Base-by-base conservation (phyloP, 2,329 filamentous ascomycete genomes). In the Thyridium curvatum region DNA sequence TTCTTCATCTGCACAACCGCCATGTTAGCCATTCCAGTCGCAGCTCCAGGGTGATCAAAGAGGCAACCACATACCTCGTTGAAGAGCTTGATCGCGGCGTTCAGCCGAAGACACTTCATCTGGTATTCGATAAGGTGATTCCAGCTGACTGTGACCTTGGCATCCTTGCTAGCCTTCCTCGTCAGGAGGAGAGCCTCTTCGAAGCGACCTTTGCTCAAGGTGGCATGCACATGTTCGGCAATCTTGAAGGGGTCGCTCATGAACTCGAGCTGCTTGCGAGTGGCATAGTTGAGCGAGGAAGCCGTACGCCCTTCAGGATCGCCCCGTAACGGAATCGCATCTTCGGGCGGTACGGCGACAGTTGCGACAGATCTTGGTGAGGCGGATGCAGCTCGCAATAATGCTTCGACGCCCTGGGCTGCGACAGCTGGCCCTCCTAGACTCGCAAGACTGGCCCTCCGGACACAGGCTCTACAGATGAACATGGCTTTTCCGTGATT, bases 1-100 rank as follows among this genome's bases (percentile, higher is more conserved):
- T 97, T 97, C 66, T 97, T 98, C 91, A 98, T 97, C 84, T 87
- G 49, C 12, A 42, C 34, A 21, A 29, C 32, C 41, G 44, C 52
- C 38, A 51, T 47, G 35, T 43, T 36, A 41, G 18, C 32, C 21
- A 28, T 26, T 8, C 6, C n/a, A n/a, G 8, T 5, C 10, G 2
- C 12, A 35, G n/a, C 21, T 29, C 18, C 16, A 13, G 6, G 14
- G 7, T n/a, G 13, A 14, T 18, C 3, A 14, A 8, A 16, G 16
- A 13, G 13, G 26, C n/a, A 34, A 18, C 14, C 8, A 43, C 69
- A 46, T 59, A 86, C 84, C 60, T 97, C 91, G 59, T 96, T 95
- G 65, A 81, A 96, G n/a, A 88, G 68, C 62, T 85, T 89, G 41
- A 94, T 63, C 14, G 86, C 90, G 15, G 69, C 64, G 43, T 72